Conservation (phyloP, 768 basidiomycete species). For the Tricholoma saponaceum region DNA sequence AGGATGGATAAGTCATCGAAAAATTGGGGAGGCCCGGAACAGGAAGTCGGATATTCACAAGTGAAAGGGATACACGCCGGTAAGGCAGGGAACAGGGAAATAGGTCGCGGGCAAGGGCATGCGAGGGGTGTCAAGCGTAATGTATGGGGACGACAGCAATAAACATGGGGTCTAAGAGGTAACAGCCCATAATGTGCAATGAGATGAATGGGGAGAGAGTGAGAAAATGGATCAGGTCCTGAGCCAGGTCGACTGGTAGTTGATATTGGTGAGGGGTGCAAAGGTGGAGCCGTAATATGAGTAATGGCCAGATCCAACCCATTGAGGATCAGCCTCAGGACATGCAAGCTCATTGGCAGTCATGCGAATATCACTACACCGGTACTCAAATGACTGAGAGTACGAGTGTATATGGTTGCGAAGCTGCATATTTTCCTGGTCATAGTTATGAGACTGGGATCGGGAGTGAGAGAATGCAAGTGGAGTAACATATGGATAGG, state of each 20-base stretch:
- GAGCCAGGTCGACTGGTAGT: constrained; percentile 48
- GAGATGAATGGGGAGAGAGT: constrained; percentile 7
- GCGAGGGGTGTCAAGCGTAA: constrained; percentile 27
- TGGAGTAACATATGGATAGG: constrained; percentile 33
- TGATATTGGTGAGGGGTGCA: constrained; percentile 36
- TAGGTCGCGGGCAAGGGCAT: constrained; percentile 25
- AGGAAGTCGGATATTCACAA: constrained; percentile 31
- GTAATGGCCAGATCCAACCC: constrained; percentile 42
- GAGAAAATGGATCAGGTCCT: constrained; percentile 33
- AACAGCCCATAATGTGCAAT: constrained; percentile 1
- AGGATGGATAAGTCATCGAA: constrained; percentile 64
- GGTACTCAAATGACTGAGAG: constrained; percentile 55
- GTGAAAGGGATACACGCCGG: constrained; percentile 26
- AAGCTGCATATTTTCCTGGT: constrained; percentile 42
- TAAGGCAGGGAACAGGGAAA: constrained; percentile 21
- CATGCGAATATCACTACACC: constrained; percentile 43
- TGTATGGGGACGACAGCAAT: constrained; percentile 25
- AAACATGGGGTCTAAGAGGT: constrained; percentile 28
- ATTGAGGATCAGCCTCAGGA: constrained; percentile 35
- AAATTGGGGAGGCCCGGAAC: constrained; percentile 28
- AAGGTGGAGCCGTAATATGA: constrained; percentile 38
- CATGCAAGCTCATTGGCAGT: constrained; percentile 37
- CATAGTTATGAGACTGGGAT: constrained; percentile 53
- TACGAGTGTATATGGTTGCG: constrained; percentile 55
- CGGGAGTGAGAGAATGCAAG: constrained; percentile 44